Conservation (phyloP, 305 asterid species). For the Fraxinus xanthoxyloides region DNA sequence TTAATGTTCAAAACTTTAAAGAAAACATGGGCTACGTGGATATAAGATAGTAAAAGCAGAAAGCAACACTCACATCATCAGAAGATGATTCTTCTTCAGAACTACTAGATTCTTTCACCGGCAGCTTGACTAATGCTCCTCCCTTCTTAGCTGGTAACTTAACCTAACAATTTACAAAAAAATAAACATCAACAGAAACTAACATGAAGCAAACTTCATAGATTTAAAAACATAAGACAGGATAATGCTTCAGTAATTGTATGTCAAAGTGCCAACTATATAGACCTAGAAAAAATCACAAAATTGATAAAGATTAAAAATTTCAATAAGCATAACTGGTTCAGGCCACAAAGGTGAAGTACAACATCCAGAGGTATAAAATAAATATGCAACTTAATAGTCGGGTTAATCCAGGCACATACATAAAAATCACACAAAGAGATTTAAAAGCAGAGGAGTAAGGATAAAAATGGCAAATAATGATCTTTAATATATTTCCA, state of each 20-base stretch:
- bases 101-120: neutral
- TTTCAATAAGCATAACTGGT: neutral
- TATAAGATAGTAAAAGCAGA: neutral
- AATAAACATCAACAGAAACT: neutral
- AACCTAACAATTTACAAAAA: neutral
- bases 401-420: neutral
- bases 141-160: constrained; percentile 19
- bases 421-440: neutral
- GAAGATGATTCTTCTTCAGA: constrained; percentile 12
- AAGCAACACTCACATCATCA: neutral
- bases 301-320: neutral
- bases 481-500: neutral
- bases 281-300: neutral
- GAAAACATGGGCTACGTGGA: neutral
- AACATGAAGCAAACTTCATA: neutral
- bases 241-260: neutral
- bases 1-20: neutral
- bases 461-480: neutral
- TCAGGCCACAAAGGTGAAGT: neutral
- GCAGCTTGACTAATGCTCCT: neutral
- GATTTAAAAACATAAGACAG: neutral
- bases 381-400: neutral
- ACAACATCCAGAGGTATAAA: neutral
- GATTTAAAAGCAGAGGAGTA: neutral
- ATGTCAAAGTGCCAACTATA: neutral